Conservation (phyloP, 768 basidiomycete genomes). For the Naematelia encephala region DNA sequence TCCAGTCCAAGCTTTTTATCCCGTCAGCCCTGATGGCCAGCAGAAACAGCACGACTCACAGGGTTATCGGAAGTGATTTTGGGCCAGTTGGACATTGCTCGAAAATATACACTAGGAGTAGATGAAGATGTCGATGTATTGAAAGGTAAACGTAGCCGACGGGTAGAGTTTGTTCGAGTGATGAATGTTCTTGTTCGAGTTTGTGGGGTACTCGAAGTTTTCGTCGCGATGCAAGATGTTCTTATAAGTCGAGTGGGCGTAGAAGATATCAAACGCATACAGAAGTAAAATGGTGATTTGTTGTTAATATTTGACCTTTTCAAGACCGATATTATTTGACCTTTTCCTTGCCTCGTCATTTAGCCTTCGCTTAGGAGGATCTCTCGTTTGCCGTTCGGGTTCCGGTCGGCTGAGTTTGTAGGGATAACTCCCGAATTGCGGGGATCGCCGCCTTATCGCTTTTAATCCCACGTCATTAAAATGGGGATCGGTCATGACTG, state of each 20-base stretch:
- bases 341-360: too few species aligned
- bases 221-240: not conserved
- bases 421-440: too few species aligned
- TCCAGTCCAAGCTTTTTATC: conserved; percentile 56
- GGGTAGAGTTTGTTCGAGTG: conserved; percentile 2
- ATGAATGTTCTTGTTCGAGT: not conserved
- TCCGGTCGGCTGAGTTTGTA: too few species aligned
- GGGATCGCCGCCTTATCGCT: too few species aligned
- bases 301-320: not conserved
- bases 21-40: not conserved
- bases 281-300: too few species aligned
- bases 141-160: not conserved
- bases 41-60: conserved; percentile 21
- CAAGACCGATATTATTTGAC: not conserved
- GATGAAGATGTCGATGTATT: not conserved
- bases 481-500: too few species aligned
- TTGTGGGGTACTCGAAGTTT: not conserved
- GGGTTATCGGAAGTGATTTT: conserved; percentile 44
- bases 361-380: not conserved
- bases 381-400: too few species aligned
- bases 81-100: conserved; percentile 39
- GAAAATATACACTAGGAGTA: not conserved
- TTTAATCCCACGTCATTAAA: too few species aligned
- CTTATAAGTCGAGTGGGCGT: not conserved
- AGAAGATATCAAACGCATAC: too few species aligned